Evolutionary conservation across 768 basidiomycete genomes (phyloP), one percentile per base, ranked within the genome.

Genomic region (Hebeloma cylindrosporum): DNA sequence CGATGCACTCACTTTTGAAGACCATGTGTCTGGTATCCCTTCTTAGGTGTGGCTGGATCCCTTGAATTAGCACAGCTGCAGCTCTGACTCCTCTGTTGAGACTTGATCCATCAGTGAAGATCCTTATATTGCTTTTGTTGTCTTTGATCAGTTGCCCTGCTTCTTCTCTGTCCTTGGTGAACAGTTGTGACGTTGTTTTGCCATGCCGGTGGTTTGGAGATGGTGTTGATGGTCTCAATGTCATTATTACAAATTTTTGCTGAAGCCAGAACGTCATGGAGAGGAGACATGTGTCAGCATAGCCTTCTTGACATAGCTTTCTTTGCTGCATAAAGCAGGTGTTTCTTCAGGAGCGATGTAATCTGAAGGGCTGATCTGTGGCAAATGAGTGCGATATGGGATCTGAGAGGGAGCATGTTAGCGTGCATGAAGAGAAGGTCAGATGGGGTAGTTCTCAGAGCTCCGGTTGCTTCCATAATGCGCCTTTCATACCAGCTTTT

Each of bases 81-180:
- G 30, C 54, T 29, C 51, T 51, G 11, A 59, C 43, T 7, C 34
- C 13, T 10, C 29, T 21, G 14, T 43, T 21, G 8, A 16, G 10
- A 0, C 53, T 52, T 25, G 57, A 58, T 1, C 54, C 57, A 37
- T 58, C 57, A 20, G 46, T 46, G 26, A 47, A 58, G 2, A 55
- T 47, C 26, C 30, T 52, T 2, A 51, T 37, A 1, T 48, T 44
- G 5, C 36, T 44, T 10, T 34, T 18, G 31, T 52, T 27, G 7
- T 33, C 40, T 7, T 25, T 10, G 0, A 38, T 38, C 11, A 7
- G 9, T 30, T 37, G 16, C 3, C 39, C 37, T 2, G 40, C 34
- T 13, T 32, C 38, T 18, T 51, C 27, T 9, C 28, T 35, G 4
- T 32, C 16, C 7, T 26, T 23, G 2, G 35, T 33, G 4, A 45